Base-by-base conservation (phyloP, 192 early-diverging fungal species). In the Globomyces pollinis-pini region DNA sequence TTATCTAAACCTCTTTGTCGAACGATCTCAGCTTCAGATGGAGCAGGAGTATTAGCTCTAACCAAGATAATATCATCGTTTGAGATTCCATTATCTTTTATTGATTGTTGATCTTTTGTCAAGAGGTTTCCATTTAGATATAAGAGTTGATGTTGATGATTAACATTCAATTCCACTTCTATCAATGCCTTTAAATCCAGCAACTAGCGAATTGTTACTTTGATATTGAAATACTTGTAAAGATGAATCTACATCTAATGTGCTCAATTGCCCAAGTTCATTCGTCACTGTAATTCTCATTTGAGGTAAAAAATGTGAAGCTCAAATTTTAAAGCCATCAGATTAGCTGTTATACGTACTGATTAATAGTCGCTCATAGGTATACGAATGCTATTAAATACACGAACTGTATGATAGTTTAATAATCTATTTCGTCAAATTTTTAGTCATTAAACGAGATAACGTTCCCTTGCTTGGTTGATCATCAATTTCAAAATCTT, bases 111-210 rank as follows among this genome's bases (percentile, higher is more conserved):
- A 0, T 65, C 65, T 35, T 88, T 84, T 1, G 49, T 60, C 5
- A 94, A 74, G 60, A 69, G 72, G 8, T 52, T 53, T 12, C 87
- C 86, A 50, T 94, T 84, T 67, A 85, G 78, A 51, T 69, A 62
- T 28, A 98, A 50, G 1, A 58, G 38, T 65, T 93, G 91, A n/a
- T n/a, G 26, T 80, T 69, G 5, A 42, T 67, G 11, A 78, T 62
- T 2, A 88, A 74, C 82, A 12, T 74, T 69, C 56, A 86, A 84
- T 69, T 93, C 88, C n/a, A 74, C 81, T 69, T 94, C 91, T n/a
- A 91, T 75, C 21, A 96, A 74, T 21, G 88, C 91, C 57, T 80
- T 76, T 29, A 94, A 72, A 69, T 88, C 61, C 8, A 47, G n/a
- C n/a, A n/a, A n/a, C n/a, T n/a, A n/a, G n/a, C n/a, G n/a, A n/a